Base-by-base conservation (phyloP, 2,329 filamentous ascomycete species). In the Paraconiothyrium sp. region DNA sequence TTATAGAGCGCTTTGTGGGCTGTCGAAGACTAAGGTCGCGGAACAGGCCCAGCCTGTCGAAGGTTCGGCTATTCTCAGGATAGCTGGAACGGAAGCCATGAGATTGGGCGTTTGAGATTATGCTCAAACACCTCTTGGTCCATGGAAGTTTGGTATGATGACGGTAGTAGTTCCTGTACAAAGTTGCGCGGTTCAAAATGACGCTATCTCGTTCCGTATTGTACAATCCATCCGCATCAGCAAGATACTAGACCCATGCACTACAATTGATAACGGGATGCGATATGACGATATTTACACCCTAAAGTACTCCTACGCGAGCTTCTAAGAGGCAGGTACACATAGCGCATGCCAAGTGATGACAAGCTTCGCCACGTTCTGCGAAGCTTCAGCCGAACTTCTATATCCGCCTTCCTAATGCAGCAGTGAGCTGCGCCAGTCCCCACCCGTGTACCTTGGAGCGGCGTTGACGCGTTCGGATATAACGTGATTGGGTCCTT, bases 341-440 rank as follows among this genome's bases (percentile, higher is more conserved):
- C 46, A n/a, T 43, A 49, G 35, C 37, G 39, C 22, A 44, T 47
- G 34, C 27, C 35, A 61, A 61, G 59, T 27, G 27, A 35, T n/a
- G 39, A 57, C 39, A 61, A 61, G 59, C 59, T 60, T 60, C 34
- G 44, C 30, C 30, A 51, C 30, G 48, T 32, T 41, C 35, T 11
- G 27, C 41, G 54, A 61, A 61, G 59, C 59, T 57, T 61, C 35
- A 34, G 27, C 43, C 35, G 35, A 37, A 24, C n/a, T 35, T 35
- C 16, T 11, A 13, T 50, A 14, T 7, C 22, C 16, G 39, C 58
- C 58, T 60, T 55, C 58, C 58, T 60, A 35, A 43, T 54, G 24
- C 6, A 22, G 48, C 11, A 57, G 39, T 22, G 52, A 55, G 24
- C 52, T 34, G 27, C 52, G 24, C 11, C 14, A 20, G 8, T 35